Base-by-base conservation (phyloP, 1,284 basidiomycete genomes). In the Cerioporus squamosus region DNA sequence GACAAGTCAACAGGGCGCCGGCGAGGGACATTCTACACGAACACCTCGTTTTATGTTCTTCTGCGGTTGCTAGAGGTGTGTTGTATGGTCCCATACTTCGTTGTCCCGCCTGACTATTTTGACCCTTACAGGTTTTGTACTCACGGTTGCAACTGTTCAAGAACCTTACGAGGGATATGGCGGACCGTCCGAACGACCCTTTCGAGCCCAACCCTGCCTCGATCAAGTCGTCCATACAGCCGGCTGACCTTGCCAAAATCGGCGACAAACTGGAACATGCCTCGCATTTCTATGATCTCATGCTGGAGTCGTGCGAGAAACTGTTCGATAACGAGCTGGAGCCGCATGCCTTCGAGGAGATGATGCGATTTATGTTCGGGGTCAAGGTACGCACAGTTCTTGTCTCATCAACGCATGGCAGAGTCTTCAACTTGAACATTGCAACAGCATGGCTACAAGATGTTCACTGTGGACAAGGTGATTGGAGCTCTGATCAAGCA, bases 281-380 rank as follows among this genome's bases (percentile, higher is more conserved):
- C 5, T 54, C 59, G 2, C 83, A 95, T 68, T 93, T 86, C 67
- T 98, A 98, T 69, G 87, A 88, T 54, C 82, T 95, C 56, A 78
- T 96, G 65, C 82, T 99, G 22, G 92, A 91, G 61, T 86, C 93
- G 7, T 93, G 93, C 70, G 96, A 98, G 75, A 85, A 90, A 59
- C 74, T 98, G 53, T 98, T 98, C 66, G 95, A 97, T 70, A 92
- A 91, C 65, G 94, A 97, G 71, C 81, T 98, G 24, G 97, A 98
- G 68, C 90, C 90, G 63, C 79, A 81, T 44, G 83, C 81, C 2
- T 98, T 95, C 70, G 97, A 99, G 74, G 97, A 98, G 68, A 91
- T 92, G 66, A 85, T 96, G 75, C 81, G 97, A 31, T 84, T 83
- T 65, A 94, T 98, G 87, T 98, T 96, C 75, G 94, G 94, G 24